Evolutionary conservation across 441 rosid genomes (phyloP).

Genomic region (Pelargonium citronellum): DNA sequence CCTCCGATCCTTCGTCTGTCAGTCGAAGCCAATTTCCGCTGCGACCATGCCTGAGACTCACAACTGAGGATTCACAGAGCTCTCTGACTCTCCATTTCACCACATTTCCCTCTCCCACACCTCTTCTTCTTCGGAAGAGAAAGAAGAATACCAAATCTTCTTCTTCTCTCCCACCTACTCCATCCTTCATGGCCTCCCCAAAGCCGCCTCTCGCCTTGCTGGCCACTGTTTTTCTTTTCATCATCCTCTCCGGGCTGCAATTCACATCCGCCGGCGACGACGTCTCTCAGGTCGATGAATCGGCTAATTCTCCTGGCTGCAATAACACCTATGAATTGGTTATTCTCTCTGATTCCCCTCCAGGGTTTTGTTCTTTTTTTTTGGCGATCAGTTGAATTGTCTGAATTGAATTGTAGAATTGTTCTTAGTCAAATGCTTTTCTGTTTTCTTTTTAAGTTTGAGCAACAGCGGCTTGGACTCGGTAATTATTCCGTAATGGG

Average conservation of each 20-base stretch:
- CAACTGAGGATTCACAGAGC: neutral
- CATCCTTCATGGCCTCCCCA: neutral
- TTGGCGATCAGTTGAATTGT: neutral
- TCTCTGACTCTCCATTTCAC: neutral
- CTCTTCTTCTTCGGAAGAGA: neutral
- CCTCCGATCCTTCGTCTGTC: neutral
- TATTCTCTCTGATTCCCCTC: neutral
- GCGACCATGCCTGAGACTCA: neutral
- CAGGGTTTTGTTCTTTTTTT: neutral
- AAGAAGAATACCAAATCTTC: neutral
- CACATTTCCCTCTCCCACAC: neutral
- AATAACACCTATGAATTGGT: conserved; percentile 11
- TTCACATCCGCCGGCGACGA: conserved; percentile 8
- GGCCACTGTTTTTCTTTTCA: neutral
- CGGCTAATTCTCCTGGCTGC: conserved; percentile 11
- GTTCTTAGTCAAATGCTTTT: neutral
- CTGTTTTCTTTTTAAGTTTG: neutral
- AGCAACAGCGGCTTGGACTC: neutral
- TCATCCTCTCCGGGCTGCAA: neutral
- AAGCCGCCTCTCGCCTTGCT: neutral
- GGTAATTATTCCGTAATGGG: neutral
- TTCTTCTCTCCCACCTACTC: neutral
- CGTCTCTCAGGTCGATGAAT: conserved; percentile 13
- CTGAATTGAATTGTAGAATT: neutral
- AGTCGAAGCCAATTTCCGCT: neutral